Conservation (phyloP, 371 early-diverging fungal species). For the Massospora cicadina region DNA sequence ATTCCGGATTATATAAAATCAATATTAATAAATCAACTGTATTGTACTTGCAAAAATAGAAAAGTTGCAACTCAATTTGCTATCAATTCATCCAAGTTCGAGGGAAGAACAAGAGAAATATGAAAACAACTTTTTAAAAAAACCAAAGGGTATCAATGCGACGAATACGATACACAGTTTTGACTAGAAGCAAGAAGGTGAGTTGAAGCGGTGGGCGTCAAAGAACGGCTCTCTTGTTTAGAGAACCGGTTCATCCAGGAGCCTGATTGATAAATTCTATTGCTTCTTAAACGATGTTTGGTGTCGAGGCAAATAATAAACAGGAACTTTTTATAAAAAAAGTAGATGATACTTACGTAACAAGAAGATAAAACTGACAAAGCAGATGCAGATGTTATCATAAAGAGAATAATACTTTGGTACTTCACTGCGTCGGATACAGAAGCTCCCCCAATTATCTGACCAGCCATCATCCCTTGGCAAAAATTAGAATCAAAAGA, state of each 20-base stretch:
- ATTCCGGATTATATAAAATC: too few species aligned
- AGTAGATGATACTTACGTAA: neutral
- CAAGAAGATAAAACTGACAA: constrained; percentile 6
- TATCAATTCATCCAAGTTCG: too few species aligned
- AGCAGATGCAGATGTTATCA: constrained; percentile 15
- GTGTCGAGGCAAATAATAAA: neutral
- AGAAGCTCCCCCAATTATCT: constrained; percentile 15
- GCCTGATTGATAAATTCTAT: constrained; percentile 4
- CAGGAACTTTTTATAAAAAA: constrained; percentile 1
- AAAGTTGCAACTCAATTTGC: too few species aligned
- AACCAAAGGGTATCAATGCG: too few species aligned
- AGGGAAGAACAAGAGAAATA: too few species aligned
- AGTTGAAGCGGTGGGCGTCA: too few species aligned
- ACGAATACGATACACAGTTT: too few species aligned
- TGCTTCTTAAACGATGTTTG: neutral
- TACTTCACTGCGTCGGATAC: constrained; percentile 14
- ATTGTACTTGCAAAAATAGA: too few species aligned
- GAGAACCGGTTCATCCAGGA: neutral
- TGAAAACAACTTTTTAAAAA: too few species aligned
- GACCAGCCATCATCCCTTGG: constrained; percentile 16
- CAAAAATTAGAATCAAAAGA: neutral
- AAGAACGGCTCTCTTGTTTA: too few species aligned
- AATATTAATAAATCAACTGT: too few species aligned
- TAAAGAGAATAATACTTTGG: constrained; percentile 17
- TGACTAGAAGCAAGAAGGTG: too few species aligned